Evolutionary conservation across 441 rosid species (phyloP).

Genomic region (Metrosideros polymorpha): DNA sequence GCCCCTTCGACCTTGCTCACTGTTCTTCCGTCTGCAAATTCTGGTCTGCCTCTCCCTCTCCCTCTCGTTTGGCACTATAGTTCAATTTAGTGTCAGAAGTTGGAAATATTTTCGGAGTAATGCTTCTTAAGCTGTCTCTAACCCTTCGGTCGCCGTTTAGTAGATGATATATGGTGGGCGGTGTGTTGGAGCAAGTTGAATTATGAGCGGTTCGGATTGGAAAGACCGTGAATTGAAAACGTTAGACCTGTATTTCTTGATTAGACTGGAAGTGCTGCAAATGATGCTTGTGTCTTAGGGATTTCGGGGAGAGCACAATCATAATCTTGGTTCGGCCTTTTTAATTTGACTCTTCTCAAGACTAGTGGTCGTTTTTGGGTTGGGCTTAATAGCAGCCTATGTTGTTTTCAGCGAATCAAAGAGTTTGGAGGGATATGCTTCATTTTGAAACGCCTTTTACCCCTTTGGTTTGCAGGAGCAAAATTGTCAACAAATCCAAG

Average conservation of each 20-base stretch:
- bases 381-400: not conserved
- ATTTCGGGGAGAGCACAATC: not conserved
- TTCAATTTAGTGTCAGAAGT: not conserved
- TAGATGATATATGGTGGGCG: not conserved
- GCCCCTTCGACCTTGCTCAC: slow-evolving; percentile 63
- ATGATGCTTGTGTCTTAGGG: not conserved
- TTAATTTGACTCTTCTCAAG: not conserved
- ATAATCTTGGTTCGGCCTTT: not conserved
- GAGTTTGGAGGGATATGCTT: not conserved
- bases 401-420: not conserved
- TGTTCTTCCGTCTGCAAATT: slow-evolving; percentile 71
- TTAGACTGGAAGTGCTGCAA: not conserved
- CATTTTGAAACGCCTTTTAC: not conserved
- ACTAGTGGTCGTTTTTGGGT: not conserved
- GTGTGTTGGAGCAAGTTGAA: not conserved
- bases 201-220: not conserved
- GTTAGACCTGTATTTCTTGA: not conserved
- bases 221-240: not conserved
- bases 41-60: slow-evolving; percentile 29
- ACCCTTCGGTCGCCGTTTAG: not conserved
- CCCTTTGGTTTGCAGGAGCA: slow-evolving; percentile 30
- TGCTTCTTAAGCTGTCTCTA: not conserved
- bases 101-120: not conserved
- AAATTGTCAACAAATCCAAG: slow-evolving; percentile 34
- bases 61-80: not conserved